A percentile compares a stretch with the other conserved stretches of the same genome.
These are phyloP conservation scores for Colletotrichum destructivum DNA, from an alignment of 2,329 filamentous ascomycete genomes.

Conservation along the genomic window DNA sequence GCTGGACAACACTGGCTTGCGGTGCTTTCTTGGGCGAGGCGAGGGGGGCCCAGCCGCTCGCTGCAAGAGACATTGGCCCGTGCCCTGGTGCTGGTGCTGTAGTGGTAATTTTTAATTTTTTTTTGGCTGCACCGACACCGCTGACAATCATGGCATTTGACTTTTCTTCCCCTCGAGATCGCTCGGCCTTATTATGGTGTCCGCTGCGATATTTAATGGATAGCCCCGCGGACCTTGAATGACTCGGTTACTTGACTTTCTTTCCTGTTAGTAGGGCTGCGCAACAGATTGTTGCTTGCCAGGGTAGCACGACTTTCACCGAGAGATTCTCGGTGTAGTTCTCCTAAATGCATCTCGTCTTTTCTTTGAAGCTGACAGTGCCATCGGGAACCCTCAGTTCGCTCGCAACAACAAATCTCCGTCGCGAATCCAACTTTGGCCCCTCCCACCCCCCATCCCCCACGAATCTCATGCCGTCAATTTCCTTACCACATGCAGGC, in stretches of 20 bases:
- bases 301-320: neutral
- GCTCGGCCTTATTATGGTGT: constrained; percentile 39
- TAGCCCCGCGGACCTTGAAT: constrained; percentile 24
- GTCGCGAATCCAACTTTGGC: neutral
- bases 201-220: constrained; percentile 36
- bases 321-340: constrained; percentile 19
- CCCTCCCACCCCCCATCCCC: neutral
- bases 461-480: constrained; percentile 22
- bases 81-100: neutral
- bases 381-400: neutral
- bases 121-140: constrained; percentile 10
- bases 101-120: neutral
- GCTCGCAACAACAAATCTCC: constrained; percentile 38
- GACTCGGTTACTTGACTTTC: constrained; percentile 18
- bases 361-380: neutral
- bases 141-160: constrained; percentile 37
- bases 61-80: neutral
- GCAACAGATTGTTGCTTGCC: neutral
- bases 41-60: constrained; percentile 11
- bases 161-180: constrained; percentile 35
- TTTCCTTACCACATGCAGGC: constrained; percentile 33
- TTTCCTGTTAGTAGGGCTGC: neutral
- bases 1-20: neutral
- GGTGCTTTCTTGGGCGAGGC: neutral
- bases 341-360: constrained; percentile 2